Evolutionary conservation across 75 land plant genomes (phyloP), one percentile per base, ranked within the genome.

Genomic region (Pinus tabuliformis): DNA sequence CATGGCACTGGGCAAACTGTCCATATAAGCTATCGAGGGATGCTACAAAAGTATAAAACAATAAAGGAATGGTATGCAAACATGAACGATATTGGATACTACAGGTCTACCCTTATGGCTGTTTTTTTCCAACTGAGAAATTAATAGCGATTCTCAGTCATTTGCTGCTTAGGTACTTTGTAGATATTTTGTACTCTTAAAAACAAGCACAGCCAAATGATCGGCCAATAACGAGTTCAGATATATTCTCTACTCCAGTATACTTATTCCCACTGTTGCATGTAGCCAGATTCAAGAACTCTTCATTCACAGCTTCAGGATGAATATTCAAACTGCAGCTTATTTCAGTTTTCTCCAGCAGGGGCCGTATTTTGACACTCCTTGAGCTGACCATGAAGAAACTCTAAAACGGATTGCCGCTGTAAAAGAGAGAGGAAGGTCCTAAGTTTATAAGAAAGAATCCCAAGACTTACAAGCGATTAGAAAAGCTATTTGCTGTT

Each of bases 341-440:
- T 37, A 17, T n/a, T 58, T 81, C 80, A 71, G 26, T 20, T 21
- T 70, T 58, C 33, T 72, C 42, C 52, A 28, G 11, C 57, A 28
- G 82, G 45, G 37, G n/a, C 28, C n/a, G n/a, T 58, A 54, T 22
- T 73, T 75, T 74, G 81, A 72, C 66, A 64, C n/a, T 76, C 86
- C 54, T 82, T 59, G 33, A 85, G 68, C 73, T 88, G 90, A 33
- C 52, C 58, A 5, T 86, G 83, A 16, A 91, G 81, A 58, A 89
- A 86, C 63, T 82, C 83, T 11, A 85, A 70, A 68, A 84, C 85
- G 14, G 87, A 87, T 28, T 74, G 54, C 37, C 86, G 87, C 89
- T 87, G 83, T 64, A 74, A 18, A 21, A 33, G 12, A 49, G 26
- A 61, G 65, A 68, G 9, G 57, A 68, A 15, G 57, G 14, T 56